phyloP scores from a whole-genome alignment of 2,329 filamentous ascomycete genomes.

The Botrytis deweyae region DNA sequence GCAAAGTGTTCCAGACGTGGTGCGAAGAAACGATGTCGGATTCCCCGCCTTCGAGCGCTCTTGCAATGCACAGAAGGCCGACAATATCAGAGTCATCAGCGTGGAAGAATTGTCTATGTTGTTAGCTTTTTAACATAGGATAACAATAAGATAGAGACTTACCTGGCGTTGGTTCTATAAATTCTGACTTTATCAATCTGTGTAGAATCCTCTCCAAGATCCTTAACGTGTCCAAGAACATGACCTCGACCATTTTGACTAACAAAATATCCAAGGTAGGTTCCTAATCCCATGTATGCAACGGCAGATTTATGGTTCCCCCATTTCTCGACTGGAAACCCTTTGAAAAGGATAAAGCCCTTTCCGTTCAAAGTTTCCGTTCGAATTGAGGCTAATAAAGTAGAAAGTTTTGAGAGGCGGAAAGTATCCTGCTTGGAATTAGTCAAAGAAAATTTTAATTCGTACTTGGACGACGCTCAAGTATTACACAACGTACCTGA shows the following conservation, averaged over 20 bases:
- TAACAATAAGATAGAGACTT: slow-evolving; percentile 23
- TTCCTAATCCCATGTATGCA: slow-evolving; percentile 87
- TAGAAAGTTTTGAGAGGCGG: slow-evolving; percentile 55
- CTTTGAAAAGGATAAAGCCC: slow-evolving; percentile 87
- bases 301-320: slow-evolving; percentile 76
- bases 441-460: neutral
- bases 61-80: slow-evolving; percentile 76
- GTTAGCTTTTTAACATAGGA: neutral
- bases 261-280: slow-evolving; percentile 84
- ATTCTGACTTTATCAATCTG: slow-evolving; percentile 85
- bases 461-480: neutral
- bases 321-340: slow-evolving; percentile 76
- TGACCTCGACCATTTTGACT: slow-evolving; percentile 83
- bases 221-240: slow-evolving; percentile 86
- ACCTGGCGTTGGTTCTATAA: slow-evolving; percentile 79
- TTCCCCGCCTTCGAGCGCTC: slow-evolving; percentile 78
- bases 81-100: slow-evolving; percentile 81
- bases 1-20: slow-evolving; percentile 77
- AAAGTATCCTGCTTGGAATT: slow-evolving; percentile 50
- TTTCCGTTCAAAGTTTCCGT: slow-evolving; percentile 76
- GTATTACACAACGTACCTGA: slow-evolving; percentile 44
- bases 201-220: slow-evolving; percentile 59
- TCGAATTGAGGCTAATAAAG: slow-evolving; percentile 55
- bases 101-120: slow-evolving; percentile 73
- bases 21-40: slow-evolving; percentile 78